Evolutionary conservation across 2,329 filamentous ascomycete genomes (phyloP).

Genomic region (Chaetomium globosum): DNA sequence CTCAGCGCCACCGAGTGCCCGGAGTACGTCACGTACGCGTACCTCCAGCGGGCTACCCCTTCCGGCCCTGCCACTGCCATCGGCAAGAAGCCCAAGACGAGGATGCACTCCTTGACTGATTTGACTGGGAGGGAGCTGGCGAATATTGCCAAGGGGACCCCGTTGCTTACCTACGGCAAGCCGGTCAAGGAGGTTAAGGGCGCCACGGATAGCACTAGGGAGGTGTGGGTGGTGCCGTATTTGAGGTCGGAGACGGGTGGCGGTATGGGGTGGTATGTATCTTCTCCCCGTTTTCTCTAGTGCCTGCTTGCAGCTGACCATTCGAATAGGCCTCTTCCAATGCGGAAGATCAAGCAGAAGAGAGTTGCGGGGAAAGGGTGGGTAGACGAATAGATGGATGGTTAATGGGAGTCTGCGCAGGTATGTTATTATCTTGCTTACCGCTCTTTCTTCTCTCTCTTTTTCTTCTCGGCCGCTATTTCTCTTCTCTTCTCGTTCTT

Average conservation of each 20-base stretch:
- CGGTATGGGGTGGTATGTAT: conserved; percentile 63
- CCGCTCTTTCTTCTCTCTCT: not conserved
- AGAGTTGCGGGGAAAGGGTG: conserved; percentile 73
- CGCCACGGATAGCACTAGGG: conserved; percentile 53
- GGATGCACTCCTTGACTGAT: conserved; percentile 86
- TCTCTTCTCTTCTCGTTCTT: not conserved
- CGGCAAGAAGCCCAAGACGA: conserved; percentile 67
- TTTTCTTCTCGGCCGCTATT: conserved; percentile 3
- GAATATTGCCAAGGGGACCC: conserved; percentile 79
- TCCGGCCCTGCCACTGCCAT: conserved; percentile 43
- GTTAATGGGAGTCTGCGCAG: not conserved
- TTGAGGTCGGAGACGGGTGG: conserved; percentile 69
- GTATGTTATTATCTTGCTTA: conserved; percentile 10
- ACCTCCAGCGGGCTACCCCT: conserved; percentile 69
- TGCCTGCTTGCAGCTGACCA: not conserved
- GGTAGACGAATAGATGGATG: conserved; percentile 60
- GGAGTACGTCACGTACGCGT: conserved; percentile 82
- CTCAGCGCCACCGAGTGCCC: conserved; percentile 73
- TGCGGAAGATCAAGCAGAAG: conserved; percentile 80
- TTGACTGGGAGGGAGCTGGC: conserved; percentile 75
- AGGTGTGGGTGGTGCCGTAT: conserved; percentile 82
- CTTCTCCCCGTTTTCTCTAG: not conserved
- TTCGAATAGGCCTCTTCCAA: conserved; percentile 65
- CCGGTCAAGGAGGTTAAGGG: conserved; percentile 77
- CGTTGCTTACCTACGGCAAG: conserved; percentile 82